Evolutionary conservation across 2,329 filamentous ascomycete species (phyloP).

Genomic region (Neofusicoccum sp.): DNA sequence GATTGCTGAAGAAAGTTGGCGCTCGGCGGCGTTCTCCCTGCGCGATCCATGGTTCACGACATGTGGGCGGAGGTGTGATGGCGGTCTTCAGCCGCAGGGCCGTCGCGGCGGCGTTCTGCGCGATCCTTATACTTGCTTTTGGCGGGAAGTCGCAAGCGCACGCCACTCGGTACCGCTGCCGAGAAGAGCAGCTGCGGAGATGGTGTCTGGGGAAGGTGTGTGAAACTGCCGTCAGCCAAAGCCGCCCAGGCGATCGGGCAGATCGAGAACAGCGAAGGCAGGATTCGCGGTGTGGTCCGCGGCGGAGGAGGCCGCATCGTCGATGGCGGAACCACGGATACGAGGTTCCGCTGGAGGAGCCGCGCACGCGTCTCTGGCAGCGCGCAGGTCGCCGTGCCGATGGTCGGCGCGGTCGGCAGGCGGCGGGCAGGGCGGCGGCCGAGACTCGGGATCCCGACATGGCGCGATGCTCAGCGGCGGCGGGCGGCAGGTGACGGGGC

Average conservation of each 20-base stretch:
- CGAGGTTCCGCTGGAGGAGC: too few relatives aligned
- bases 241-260: neutral
- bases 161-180: neutral
- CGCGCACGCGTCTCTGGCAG: too few relatives aligned
- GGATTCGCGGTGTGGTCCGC: neutral
- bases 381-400: neutral
- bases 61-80: neutral
- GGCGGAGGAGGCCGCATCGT: neutral
- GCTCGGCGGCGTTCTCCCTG: neutral
- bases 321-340: neutral
- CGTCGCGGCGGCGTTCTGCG: neutral
- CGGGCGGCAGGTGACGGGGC: too few relatives aligned
- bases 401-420: neutral
- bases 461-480: neutral
- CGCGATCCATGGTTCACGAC: neutral
- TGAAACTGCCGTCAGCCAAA: neutral
- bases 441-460: constrained; percentile 8
- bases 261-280: neutral
- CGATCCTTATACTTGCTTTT: neutral
- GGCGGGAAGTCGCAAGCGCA: neutral
- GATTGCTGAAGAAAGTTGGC: neutral
- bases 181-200: neutral
- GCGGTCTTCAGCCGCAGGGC: constrained; percentile 3
- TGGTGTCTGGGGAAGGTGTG: neutral
- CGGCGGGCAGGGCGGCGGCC: neutral